Evolutionary conservation across 352 stramenopile genomes (phyloP).

Genomic region (Phytophthora pisi): DNA sequence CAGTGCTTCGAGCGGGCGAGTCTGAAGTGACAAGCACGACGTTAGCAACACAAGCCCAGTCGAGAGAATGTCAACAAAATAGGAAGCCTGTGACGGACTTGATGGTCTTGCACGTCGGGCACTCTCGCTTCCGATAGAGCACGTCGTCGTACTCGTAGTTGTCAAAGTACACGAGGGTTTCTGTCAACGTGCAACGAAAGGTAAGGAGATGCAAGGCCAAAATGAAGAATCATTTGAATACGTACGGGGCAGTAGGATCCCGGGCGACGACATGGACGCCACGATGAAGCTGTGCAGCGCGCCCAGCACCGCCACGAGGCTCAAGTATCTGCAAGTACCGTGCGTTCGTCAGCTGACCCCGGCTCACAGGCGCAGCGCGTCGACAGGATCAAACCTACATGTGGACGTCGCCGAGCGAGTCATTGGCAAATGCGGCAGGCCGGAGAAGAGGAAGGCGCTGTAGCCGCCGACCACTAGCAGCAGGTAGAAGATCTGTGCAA

Average conservation of each 20-base stretch:
- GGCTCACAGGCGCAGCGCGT: neutral
- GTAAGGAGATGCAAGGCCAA: too few species aligned
- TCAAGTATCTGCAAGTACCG: conserved; percentile 34
- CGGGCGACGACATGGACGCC: conserved; percentile 47
- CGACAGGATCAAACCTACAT: conserved; percentile 23
- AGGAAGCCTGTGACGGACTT: conserved; percentile 36
- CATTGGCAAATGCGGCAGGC: conserved; percentile 49
- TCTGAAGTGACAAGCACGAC: conserved; percentile 18
- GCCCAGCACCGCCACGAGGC: conserved; percentile 40
- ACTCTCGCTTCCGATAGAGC: conserved; percentile 46
- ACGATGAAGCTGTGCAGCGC: conserved; percentile 60
- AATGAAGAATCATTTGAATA: neutral
- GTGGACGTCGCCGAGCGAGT: conserved; percentile 45
- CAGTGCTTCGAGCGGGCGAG: conserved; percentile 76
- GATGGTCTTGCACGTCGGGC: conserved; percentile 50
- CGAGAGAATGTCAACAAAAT: conserved; percentile 2
- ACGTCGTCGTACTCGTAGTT: conserved; percentile 60
- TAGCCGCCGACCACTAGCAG: conserved; percentile 64
- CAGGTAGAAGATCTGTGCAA: conserved; percentile 60
- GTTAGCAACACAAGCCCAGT: conserved; percentile 10
- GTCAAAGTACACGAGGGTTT: conserved; percentile 55
- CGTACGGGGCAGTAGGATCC: conserved; percentile 53
- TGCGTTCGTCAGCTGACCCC: conserved; percentile 1
- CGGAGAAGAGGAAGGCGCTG: conserved; percentile 54
- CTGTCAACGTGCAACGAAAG: conserved; percentile 19